Conservation (phyloP, 805 yeast species). For the Pichia exigua region DNA sequence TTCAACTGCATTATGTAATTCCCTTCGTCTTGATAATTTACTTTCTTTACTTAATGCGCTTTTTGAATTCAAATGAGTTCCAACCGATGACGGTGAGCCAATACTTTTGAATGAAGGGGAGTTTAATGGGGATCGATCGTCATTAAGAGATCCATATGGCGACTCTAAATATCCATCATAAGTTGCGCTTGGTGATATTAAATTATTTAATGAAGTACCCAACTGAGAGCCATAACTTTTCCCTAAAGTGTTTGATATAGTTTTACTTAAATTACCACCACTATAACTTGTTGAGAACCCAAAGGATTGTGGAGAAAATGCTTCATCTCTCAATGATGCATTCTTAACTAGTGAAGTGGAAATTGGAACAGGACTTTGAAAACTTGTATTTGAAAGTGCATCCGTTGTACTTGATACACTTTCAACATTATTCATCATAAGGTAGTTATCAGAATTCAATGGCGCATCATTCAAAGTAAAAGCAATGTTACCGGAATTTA, state of each 20-base stretch:
- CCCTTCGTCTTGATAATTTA: slow-evolving; percentile 68
- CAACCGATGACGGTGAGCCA: slow-evolving; percentile 29
- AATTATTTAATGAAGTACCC: slow-evolving; percentile 25
- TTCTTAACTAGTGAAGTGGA: not conserved
- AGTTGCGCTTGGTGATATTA: slow-evolving; percentile 30
- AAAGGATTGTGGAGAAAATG: slow-evolving; percentile 24
- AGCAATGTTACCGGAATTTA: not conserved
- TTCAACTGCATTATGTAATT: slow-evolving; percentile 91
- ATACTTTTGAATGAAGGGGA: slow-evolving; percentile 29
- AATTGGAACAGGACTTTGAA: slow-evolving; percentile 2
- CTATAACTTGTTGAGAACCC: slow-evolving; percentile 14
- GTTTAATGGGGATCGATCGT: slow-evolving; percentile 28
- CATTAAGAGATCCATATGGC: slow-evolving; percentile 29
- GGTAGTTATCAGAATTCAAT: not conserved
- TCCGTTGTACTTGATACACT: not conserved
- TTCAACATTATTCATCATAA: not conserved
- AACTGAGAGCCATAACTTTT: slow-evolving; percentile 25
- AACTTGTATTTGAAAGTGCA: not conserved
- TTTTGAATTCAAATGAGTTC: slow-evolving; percentile 29
- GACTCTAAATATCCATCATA: slow-evolving; percentile 29
- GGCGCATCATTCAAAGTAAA: not conserved
- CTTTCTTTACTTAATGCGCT: slow-evolving; percentile 49
- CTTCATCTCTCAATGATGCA: slow-evolving; percentile 7
- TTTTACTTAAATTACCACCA: slow-evolving; percentile 1
- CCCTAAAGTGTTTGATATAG: slow-evolving; percentile 9